Conservation (phyloP, 2,329 filamentous ascomycete species). For the Calycina herbarum region DNA sequence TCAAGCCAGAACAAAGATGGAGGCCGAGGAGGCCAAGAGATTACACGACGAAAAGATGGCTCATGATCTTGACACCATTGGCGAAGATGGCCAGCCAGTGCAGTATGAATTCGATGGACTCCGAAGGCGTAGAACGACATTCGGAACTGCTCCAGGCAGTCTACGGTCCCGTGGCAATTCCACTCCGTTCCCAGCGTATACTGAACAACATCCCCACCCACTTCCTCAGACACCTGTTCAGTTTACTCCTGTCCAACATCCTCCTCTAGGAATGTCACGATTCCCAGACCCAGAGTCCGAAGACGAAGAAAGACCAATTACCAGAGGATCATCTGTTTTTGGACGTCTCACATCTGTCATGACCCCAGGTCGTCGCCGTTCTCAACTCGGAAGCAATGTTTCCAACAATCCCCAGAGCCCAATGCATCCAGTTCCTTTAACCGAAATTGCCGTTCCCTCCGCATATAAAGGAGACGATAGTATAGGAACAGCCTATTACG, state of each 20-base stretch:
- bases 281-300: slow-evolving; percentile 70
- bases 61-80: slow-evolving; percentile 70
- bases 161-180: slow-evolving; percentile 34
- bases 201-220: slow-evolving; percentile 27
- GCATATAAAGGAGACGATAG: slow-evolving; percentile 43
- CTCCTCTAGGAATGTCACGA: slow-evolving; percentile 83
- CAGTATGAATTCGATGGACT: slow-evolving; percentile 86
- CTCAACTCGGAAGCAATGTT: slow-evolving; percentile 22
- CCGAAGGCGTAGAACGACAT: slow-evolving; percentile 65
- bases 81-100: slow-evolving; percentile 62
- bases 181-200: slow-evolving; percentile 32
- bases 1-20: slow-evolving; percentile 70
- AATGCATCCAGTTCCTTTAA: slow-evolving; percentile 62
- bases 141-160: slow-evolving; percentile 37
- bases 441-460: slow-evolving; percentile 53
- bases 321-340: slow-evolving; percentile 47
- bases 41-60: slow-evolving; percentile 75
- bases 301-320: slow-evolving; percentile 51
- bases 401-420: slow-evolving; percentile 49
- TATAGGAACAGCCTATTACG: slow-evolving; percentile 42
- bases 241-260: slow-evolving; percentile 52
- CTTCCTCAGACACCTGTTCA: slow-evolving; percentile 20
- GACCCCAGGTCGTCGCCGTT: slow-evolving; percentile 24
- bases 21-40: slow-evolving; percentile 75
- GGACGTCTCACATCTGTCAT: slow-evolving; percentile 42